Conservation (phyloP, 2,329 filamentous ascomycete genomes). For the Leptodontidium sp. region DNA sequence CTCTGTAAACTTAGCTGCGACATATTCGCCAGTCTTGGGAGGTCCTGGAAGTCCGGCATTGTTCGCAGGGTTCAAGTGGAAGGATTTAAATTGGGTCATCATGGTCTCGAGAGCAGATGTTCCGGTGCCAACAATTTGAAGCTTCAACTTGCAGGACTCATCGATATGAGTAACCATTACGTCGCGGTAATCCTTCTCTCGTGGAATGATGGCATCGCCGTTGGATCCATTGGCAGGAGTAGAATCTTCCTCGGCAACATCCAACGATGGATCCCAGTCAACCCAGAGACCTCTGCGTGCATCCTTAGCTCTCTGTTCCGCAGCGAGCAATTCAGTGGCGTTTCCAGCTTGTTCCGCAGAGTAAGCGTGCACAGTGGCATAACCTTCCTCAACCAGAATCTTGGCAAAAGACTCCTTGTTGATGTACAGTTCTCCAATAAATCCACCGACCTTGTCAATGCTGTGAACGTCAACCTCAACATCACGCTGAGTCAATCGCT, state of each 20-base stretch:
- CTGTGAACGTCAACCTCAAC: conserved; percentile 95
- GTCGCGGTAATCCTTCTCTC: conserved; percentile 89
- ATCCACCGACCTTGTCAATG: conserved; percentile 95
- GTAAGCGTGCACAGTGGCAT: conserved; percentile 91
- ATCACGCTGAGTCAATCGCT: conserved; percentile 89
- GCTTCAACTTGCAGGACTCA: conserved; percentile 80
- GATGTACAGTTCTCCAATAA: conserved; percentile 93
- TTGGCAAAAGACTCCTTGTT: conserved; percentile 97
- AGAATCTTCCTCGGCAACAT: conserved; percentile 68
- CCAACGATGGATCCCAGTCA: conserved; percentile 91
- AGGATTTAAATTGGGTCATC: conserved; percentile 90
- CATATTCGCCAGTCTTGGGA: conserved; percentile 90
- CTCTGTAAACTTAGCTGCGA: conserved; percentile 88
- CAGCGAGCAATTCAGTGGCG: conserved; percentile 83
- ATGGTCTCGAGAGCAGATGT: conserved; percentile 85
- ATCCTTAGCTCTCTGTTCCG: conserved; percentile 90
- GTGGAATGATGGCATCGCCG: conserved; percentile 62
- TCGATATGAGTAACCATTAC: conserved; percentile 93
- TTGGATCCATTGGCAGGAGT: conserved; percentile 60
- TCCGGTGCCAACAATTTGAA: conserved; percentile 88
- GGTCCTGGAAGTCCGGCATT: conserved; percentile 74
- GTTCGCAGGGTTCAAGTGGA: conserved; percentile 87
- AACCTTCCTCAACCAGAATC: conserved; percentile 88
- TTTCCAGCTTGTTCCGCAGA: conserved; percentile 96
- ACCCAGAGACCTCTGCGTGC: conserved; percentile 89